These are phyloP conservation scores for Xylariaceae sp. DNA, from an alignment of 2,329 filamentous ascomycete genomes.

Conservation along the genomic window DNA sequence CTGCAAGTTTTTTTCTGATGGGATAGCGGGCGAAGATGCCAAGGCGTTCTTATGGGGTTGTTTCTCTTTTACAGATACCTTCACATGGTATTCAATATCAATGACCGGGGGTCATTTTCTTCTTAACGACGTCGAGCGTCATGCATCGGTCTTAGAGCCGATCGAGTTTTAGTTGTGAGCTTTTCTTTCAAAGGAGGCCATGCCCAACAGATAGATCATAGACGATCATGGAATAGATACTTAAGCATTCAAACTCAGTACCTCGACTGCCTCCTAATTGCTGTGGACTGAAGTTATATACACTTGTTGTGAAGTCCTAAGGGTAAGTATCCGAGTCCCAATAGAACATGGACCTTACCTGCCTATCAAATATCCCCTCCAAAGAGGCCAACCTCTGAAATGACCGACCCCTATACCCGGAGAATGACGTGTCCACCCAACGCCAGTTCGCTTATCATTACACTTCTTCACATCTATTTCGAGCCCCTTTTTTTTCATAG, in stretches of 20 bases:
- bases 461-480: constrained; percentile 7
- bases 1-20: neutral
- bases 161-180: neutral
- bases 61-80: too few relatives aligned
- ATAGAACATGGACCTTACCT: neutral
- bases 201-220: neutral
- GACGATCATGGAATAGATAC: too few relatives aligned
- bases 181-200: neutral
- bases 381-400: neutral
- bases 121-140: neutral
- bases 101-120: too few relatives aligned
- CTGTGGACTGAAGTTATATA: neutral
- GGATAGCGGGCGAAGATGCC: too few relatives aligned
- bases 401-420: neutral
- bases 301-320: neutral
- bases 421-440: constrained; percentile 7
- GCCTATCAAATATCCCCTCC: neutral
- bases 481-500: neutral
- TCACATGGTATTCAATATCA: too few relatives aligned
- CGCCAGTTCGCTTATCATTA: constrained; percentile 11
- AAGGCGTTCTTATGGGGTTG: too few relatives aligned
- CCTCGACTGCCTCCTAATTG: too few relatives aligned
- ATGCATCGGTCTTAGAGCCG: neutral
- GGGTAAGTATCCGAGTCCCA: neutral
- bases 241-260: too few relatives aligned